Percentiles rank a stretch among this genome's conserved stretches.
Conservation (phyloP, 805 yeast genomes). For the Candida xiaguanensis region DNA sequence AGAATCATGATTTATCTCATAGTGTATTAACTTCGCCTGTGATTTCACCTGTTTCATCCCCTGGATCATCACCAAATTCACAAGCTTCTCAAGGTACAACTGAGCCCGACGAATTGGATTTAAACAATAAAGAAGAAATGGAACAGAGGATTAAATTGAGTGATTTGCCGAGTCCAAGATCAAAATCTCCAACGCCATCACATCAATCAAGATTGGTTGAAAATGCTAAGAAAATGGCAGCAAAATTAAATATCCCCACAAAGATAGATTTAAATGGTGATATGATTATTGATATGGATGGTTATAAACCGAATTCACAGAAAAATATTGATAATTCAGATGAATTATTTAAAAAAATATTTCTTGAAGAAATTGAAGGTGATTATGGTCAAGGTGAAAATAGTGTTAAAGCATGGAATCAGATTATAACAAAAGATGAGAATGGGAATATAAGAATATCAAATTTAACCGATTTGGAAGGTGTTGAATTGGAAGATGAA, state of each 20-base stretch:
- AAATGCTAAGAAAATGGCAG: slow-evolving; percentile 59
- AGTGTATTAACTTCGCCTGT: slow-evolving; percentile 87
- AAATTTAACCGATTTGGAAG: slow-evolving; percentile 35
- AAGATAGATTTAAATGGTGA: slow-evolving; percentile 88
- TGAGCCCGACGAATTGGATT: slow-evolving; percentile 28
- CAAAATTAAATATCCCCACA: slow-evolving; percentile 79
- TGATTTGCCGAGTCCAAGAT: slow-evolving; percentile 14
- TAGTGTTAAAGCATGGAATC: slow-evolving; percentile 32
- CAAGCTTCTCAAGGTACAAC: slow-evolving; percentile 14
- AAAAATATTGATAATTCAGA: slow-evolving; percentile 76
- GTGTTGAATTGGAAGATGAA: slow-evolving; percentile 45
- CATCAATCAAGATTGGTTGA: slow-evolving; percentile 42
- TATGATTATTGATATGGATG: slow-evolving; percentile 87
- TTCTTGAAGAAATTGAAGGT: slow-evolving; percentile 63
- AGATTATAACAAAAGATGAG: slow-evolving; percentile 48
- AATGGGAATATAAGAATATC: slow-evolving; percentile 65
- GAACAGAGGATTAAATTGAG: slow-evolving; percentile 27
- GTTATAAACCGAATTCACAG: slow-evolving; percentile 80
- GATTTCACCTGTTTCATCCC: slow-evolving; percentile 62
- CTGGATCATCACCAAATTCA: slow-evolving; percentile 37
- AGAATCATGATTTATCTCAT: slow-evolving; percentile 56
- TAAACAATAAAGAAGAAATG: slow-evolving; percentile 20
- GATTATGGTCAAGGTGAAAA: slow-evolving; percentile 10
- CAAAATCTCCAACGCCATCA: slow-evolving; percentile 17
- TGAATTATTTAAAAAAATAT: slow-evolving; percentile 64